phyloP scores from a whole-genome alignment of 2,329 filamentous ascomycete genomes.

The Didymella arachidicola region DNA sequence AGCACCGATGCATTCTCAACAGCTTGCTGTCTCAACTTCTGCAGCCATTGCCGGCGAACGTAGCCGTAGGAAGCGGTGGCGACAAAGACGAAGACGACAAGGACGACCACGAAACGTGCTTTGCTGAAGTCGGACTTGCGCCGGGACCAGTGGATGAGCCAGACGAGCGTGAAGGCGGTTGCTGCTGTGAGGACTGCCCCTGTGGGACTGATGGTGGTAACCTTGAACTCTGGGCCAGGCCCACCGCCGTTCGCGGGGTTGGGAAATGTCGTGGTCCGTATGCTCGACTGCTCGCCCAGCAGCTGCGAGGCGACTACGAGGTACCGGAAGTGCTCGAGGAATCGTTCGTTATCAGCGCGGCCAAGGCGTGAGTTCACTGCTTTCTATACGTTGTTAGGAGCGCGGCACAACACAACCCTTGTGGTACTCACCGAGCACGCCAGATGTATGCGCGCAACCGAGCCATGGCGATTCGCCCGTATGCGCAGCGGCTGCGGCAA shows the following conservation, averaged over 20 bases:
- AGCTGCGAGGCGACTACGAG: conserved; percentile 91
- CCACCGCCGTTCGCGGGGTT: conserved; percentile 37
- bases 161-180: conserved; percentile 68
- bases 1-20: conserved; percentile 73
- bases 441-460: conserved; percentile 49
- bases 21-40: conserved; percentile 77
- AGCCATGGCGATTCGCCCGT: conserved; percentile 45
- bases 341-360: conserved; percentile 79
- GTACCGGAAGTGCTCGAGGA: conserved; percentile 92
- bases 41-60: conserved; percentile 80
- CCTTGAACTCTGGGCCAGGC: conserved; percentile 44
- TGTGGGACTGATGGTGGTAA: conserved; percentile 63
- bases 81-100: conserved; percentile 60
- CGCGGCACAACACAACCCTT: neutral
- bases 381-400: conserved; percentile 57
- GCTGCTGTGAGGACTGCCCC: conserved; percentile 72
- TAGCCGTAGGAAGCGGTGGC: conserved; percentile 73
- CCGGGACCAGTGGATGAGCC: conserved; percentile 75
- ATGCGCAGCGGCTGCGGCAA: conserved; percentile 58
- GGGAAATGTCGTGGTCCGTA: conserved; percentile 46
- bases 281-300: conserved; percentile 67
- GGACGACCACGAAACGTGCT: conserved; percentile 58
- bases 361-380: conserved; percentile 77
- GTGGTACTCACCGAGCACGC: conserved; percentile 48
- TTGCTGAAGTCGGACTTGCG: conserved; percentile 63